These are phyloP conservation scores for Fusarium coffeatum DNA, from an alignment of 2,329 filamentous ascomycete genomes.

Conservation along the genomic window DNA sequence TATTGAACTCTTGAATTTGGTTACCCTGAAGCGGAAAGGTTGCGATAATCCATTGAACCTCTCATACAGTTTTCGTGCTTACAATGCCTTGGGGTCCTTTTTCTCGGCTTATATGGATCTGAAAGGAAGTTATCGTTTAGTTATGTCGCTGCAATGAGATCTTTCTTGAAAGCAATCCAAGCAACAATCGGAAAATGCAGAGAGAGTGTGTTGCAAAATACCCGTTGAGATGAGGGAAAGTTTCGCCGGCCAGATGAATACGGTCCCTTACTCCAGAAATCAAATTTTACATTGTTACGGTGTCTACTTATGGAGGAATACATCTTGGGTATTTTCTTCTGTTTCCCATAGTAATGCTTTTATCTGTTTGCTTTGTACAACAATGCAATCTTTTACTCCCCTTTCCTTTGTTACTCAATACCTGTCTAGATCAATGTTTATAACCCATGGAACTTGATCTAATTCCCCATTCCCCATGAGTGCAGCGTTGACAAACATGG, in stretches of 20 bases:
- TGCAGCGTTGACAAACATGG: constrained; percentile 37
- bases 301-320: no score
- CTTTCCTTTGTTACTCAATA: background rate
- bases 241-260: rapidly evolving
- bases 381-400: background rate
- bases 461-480: background rate
- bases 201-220: no score
- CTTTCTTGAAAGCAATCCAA: no score
- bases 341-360: background rate
- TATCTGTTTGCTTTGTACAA: background rate
- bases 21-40: background rate
- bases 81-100: background rate
- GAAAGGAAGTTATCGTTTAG: no score
- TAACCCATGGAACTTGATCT: constrained; percentile 21
- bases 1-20: background rate
- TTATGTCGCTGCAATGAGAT: no score
- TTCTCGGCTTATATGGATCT: background rate
- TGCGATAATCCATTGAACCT: background rate
- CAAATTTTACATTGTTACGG: no score
- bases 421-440: constrained; percentile 22
- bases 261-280: no score
- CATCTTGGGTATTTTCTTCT: no score
- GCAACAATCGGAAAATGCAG: no score
- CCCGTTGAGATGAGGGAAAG: no score
- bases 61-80: background rate